Percentiles rank a stretch among this genome's conserved stretches.
These are phyloP conservation scores for Dendryphion nanum DNA, from an alignment of 2,329 filamentous ascomycete genomes.

Conservation along the genomic window DNA sequence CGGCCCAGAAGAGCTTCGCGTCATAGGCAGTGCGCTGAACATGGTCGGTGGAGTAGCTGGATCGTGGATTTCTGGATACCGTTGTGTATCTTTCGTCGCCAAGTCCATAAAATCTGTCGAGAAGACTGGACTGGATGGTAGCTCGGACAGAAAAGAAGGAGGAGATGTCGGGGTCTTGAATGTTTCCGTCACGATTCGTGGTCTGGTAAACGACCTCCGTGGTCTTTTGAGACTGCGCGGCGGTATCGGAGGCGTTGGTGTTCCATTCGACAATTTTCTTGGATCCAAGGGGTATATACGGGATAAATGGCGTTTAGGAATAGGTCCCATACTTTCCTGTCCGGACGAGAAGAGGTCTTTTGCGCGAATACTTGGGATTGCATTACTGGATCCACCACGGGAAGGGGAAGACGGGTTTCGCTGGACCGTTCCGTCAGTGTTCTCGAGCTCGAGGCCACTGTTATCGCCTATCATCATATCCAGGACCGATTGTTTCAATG, in stretches of 20 bases:
- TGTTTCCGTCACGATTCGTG: constrained; percentile 18
- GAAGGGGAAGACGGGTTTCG: neutral
- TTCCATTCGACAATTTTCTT: constrained; percentile 3
- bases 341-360: constrained; percentile 1
- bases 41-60: no score
- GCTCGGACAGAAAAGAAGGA: no score
- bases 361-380: neutral
- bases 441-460: neutral
- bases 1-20: no score
- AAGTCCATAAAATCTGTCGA: no score
- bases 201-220: constrained; percentile 11
- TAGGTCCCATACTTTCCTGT: no score
- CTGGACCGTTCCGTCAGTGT: neutral
- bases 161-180: constrained; percentile 13
- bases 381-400: neutral
- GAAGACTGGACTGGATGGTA: no score
- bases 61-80: no score
- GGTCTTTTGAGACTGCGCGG: no score
- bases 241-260: no score
- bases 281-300: neutral
- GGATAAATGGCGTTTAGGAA: constrained; percentile 4
- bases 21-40: no score
- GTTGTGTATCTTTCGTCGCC: no score
- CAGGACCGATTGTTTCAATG: neutral
- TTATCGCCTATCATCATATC: neutral